Conservation (phyloP, 768 basidiomycete species). For the Cubamyces lactineus region DNA sequence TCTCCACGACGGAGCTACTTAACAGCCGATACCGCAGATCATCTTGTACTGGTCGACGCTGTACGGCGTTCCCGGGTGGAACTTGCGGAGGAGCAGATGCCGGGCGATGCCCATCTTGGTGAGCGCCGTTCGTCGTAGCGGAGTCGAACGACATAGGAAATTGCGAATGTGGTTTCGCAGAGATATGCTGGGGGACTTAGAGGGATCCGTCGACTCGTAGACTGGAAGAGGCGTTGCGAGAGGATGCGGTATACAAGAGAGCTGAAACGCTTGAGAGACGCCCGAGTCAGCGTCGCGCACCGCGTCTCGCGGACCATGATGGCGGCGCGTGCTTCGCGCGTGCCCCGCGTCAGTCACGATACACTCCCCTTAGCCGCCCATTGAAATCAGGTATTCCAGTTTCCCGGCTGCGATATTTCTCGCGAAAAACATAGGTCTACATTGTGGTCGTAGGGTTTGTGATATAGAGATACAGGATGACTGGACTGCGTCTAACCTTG, state of each 20-base stretch:
- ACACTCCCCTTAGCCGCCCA: background rate
- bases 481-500: slow-evolving; percentile 20
- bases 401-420: background rate
- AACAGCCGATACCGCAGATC: slow-evolving; percentile 22
- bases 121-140: slow-evolving; percentile 9
- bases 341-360: slow-evolving; percentile 19
- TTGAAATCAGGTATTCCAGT: background rate
- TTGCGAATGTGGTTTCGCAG: slow-evolving; percentile 10
- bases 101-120: slow-evolving; percentile 11
- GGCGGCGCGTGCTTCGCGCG: slow-evolving; percentile 21
- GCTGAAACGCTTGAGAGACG: background rate
- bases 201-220: background rate
- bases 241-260: slow-evolving; percentile 3
- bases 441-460: slow-evolving; percentile 5
- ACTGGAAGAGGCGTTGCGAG: background rate
- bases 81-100: slow-evolving; percentile 22
- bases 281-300: slow-evolving; percentile 9
- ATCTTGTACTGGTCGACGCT: slow-evolving; percentile 15
- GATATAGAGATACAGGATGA: slow-evolving; percentile 20
- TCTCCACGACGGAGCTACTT: slow-evolving; percentile 19
- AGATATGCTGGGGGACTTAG: background rate
- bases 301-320: slow-evolving; percentile 1
- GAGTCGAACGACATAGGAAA: slow-evolving; percentile 11
- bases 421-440: slow-evolving; percentile 7
- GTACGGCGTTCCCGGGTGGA: slow-evolving; percentile 6